Base-by-base conservation (phyloP, 164 flowering plant genomes). In the Chloranthus sessilifolius region DNA sequence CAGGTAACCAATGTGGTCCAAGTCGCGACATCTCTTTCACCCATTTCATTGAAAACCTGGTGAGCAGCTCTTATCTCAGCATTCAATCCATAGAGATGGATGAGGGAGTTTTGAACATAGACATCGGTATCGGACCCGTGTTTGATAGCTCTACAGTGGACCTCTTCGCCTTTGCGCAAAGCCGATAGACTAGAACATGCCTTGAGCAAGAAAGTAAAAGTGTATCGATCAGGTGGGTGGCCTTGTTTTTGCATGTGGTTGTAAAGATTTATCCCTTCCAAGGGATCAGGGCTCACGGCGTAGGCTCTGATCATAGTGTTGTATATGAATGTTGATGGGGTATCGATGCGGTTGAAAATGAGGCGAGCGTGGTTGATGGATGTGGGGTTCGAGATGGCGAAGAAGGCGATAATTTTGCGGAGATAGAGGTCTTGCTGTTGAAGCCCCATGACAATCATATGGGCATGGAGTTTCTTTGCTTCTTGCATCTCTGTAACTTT, bases 1-100 rank as follows among this genome's bases (percentile, higher is more conserved):
- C 58, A 55, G 7, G 62, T 0, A 1, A 68, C 53, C 35, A 72
- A 30, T 53, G 61, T 64, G 29, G 75, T 71, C 75, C 75, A 71
- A 20, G 58, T 56, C 7, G 62, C 72, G 6, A 63, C 43, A 36
- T 60, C 68, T 8, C 55, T 35, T 11, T 48, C 25, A 19, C 30
- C 16, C 66, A 60, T 69, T 22, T 40, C 52, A 54, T 53, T 20
- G 38, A 69, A 64, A 2, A 61, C 14, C 20, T 33, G 40, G 27
- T 7, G 50, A 10, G 69, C 74, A 15, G 22, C 5, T n/a, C 28
- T 11, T 1, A 52, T 40, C 23, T 41, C 48, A 21, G 27, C 36
- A 39, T 43, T 52, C 3, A 52, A 55, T 12, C 66, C 71, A 11
- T 66, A 71, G 6, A 66, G 21, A 27, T 60, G 54, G 44, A 71